Conservation (phyloP, 352 stramenopile species). For the Phytophthora tentaculata region DNA sequence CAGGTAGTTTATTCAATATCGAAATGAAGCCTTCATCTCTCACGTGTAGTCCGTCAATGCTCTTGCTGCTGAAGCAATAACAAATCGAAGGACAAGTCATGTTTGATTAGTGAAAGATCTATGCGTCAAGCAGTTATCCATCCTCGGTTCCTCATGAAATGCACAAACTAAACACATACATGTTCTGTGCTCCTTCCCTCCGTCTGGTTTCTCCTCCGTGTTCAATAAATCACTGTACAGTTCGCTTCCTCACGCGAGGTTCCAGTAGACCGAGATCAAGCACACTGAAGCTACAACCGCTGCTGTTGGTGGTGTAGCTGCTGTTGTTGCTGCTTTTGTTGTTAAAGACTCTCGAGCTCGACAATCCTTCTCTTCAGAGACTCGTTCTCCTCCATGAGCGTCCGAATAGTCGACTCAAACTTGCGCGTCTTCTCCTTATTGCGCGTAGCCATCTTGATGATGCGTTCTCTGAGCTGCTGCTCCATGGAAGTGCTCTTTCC, state of each 20-base stretch:
- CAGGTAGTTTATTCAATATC: constrained; percentile 74
- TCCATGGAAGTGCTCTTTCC: constrained; percentile 88
- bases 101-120: constrained; percentile 11
- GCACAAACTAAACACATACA: constrained; percentile 26
- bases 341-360: constrained; percentile 53
- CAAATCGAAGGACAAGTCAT: neutral
- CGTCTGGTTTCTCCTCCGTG: constrained; percentile 4
- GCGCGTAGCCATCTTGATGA: constrained; percentile 86
- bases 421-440: constrained; percentile 88
- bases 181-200: constrained; percentile 5
- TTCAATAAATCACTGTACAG: constrained; percentile 44
- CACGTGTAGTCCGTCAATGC: constrained; percentile 15
- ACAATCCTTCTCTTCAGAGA: constrained; percentile 67
- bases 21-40: constrained; percentile 45
- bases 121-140: neutral
- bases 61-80: too few species aligned
- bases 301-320: constrained; percentile 20
- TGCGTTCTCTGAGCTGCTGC: constrained; percentile 82
- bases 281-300: constrained; percentile 16
- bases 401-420: constrained; percentile 79
- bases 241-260: constrained; percentile 22
- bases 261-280: constrained; percentile 9
- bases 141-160: constrained; percentile 4
- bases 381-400: constrained; percentile 82
- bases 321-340: neutral